phyloP scores from a whole-genome alignment of 140 eudicot genomes.

The Stevia rebaudiana region DNA sequence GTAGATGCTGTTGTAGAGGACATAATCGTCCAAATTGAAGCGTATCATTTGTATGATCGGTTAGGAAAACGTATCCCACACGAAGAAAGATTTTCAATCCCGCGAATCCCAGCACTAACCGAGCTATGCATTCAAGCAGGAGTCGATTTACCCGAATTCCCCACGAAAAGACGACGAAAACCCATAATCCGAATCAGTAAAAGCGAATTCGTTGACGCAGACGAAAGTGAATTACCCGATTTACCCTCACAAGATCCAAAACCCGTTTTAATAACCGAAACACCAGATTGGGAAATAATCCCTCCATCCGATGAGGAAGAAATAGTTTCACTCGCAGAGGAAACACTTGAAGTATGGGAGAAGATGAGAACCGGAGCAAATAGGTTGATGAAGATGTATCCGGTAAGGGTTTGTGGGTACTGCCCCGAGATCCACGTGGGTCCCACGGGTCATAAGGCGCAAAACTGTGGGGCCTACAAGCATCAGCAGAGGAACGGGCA shows the following conservation, averaged over 20 bases:
- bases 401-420: constrained; percentile 91
- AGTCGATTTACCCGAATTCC: constrained; percentile 74
- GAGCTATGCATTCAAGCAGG: constrained; percentile 99
- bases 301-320: constrained; percentile 50
- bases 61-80: constrained; percentile 83
- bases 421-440: constrained; percentile 96
- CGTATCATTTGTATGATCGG: constrained; percentile 82
- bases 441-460: constrained; percentile 89
- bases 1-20: constrained; percentile 63
- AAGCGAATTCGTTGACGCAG: constrained; percentile 91
- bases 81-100: constrained; percentile 75
- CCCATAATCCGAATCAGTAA: constrained; percentile 68
- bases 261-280: constrained; percentile 41
- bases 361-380: constrained; percentile 84
- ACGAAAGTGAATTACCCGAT: constrained; percentile 87
- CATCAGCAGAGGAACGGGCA: constrained; percentile 99
- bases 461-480: constrained; percentile 91
- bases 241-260: constrained; percentile 51
- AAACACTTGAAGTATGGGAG: constrained; percentile 83
- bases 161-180: constrained; percentile 84
- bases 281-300: constrained; percentile 41
- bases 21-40: constrained; percentile 66
- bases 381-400: constrained; percentile 80
- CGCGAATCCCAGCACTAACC: constrained; percentile 76
- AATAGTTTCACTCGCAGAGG: constrained; percentile 58